Percentiles rank a stretch among this genome's conserved stretches.
These are phyloP conservation scores for Salix dunnii DNA, from an alignment of 345 rosid genomes.

Conservation along the genomic window DNA sequence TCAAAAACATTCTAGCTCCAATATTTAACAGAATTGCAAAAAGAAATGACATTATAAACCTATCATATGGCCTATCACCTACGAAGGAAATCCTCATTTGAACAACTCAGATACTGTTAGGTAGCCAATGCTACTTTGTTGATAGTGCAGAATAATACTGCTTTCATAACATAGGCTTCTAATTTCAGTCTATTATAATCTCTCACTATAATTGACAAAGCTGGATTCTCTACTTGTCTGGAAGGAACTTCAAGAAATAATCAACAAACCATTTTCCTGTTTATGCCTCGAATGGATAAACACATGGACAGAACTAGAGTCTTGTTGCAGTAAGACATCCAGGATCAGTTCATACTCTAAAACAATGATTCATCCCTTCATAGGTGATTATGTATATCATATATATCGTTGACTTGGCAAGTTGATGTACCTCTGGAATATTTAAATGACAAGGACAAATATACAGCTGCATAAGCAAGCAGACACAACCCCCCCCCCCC, in stretches of 20 bases:
- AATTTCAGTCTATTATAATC: not conserved
- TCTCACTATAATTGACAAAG: not conserved
- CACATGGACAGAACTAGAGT: not conserved
- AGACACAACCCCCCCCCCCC: no score
- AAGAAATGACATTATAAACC: not conserved
- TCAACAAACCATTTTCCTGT: not conserved
- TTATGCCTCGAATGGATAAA: not conserved
- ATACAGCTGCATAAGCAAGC: not conserved
- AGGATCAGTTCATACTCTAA: not conserved
- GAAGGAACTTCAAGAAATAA: not conserved
- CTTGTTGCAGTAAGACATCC: not conserved
- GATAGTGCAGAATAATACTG: not conserved
- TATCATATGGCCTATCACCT: not conserved
- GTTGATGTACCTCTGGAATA: not conserved
- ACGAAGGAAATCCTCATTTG: not conserved
- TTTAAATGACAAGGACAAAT: not conserved
- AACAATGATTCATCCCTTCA: not conserved
- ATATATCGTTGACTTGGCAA: not conserved
- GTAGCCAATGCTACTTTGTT: not conserved
- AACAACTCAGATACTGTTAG: not conserved
- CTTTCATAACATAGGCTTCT: not conserved
- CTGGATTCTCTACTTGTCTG: not conserved
- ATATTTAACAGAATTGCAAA: not conserved
- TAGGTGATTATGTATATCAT: not conserved
- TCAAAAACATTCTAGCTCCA: not conserved